Evolutionary conservation across 148 eudicot genomes (phyloP).

Genomic region (Simmondsia chinensis): DNA sequence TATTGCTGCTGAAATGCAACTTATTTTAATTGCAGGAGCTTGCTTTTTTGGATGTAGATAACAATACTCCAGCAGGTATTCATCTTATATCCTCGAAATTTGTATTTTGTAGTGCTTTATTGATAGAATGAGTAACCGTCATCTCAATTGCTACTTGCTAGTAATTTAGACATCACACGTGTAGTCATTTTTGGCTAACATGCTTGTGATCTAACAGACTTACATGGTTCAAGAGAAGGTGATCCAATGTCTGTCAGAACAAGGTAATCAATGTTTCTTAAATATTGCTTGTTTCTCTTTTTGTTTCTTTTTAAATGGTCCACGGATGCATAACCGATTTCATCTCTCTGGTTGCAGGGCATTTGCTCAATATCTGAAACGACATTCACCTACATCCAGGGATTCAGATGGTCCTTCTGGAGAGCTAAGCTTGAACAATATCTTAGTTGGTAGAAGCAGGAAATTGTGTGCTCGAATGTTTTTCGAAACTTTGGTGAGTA

Average conservation of each 20-base stretch:
- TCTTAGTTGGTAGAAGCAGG: constrained; percentile 61
- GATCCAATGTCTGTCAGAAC: constrained; percentile 56
- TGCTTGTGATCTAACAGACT: constrained; percentile 27
- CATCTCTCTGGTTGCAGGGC: constrained; percentile 40
- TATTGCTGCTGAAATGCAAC: background rate
- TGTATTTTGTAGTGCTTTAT: no score
- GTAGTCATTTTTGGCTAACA: constrained; percentile 1
- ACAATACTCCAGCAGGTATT: constrained; percentile 55
- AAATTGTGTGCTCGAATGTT: constrained; percentile 78
- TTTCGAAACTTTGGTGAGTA: constrained; percentile 73
- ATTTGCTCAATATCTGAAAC: constrained; percentile 57
- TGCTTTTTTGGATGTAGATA: constrained; percentile 51
- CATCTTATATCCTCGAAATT: background rate
- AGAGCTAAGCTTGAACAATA: constrained; percentile 34
- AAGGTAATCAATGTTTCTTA: constrained; percentile 30
- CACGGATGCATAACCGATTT: background rate
- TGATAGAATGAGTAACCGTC: no score
- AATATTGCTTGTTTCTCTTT: background rate
- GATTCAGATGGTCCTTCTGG: constrained; percentile 19
- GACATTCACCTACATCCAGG: constrained; percentile 37
- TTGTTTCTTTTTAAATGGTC: no score
- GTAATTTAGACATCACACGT: no score
- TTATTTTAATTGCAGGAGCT: constrained; percentile 39
- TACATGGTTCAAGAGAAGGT: constrained; percentile 31
- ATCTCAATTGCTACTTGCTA: no score